Evolutionary conservation across 1,284 basidiomycete species (phyloP).

Genomic region (Cutaneotrichosporon sp.): DNA sequence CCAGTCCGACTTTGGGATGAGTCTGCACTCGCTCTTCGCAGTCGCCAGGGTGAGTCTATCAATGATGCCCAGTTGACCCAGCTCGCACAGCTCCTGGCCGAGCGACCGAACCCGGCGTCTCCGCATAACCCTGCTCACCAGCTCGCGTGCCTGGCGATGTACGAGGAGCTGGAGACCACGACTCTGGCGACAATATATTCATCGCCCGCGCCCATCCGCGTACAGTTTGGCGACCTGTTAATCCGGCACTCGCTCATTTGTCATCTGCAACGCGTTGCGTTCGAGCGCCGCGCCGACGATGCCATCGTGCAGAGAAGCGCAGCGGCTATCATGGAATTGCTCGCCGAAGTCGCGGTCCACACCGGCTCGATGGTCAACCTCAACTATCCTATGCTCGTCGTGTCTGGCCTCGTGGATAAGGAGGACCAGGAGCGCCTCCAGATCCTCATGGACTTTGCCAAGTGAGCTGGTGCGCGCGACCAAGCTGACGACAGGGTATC

Average conservation of each 20-base stretch:
- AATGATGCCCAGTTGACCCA: background rate
- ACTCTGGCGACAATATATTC: slow-evolving; percentile 20
- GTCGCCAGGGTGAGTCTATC: slow-evolving; percentile 12
- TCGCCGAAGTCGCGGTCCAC: slow-evolving; percentile 20
- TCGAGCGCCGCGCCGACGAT: slow-evolving; percentile 12
- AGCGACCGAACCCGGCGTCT: slow-evolving; percentile 7
- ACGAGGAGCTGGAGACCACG: slow-evolving; percentile 20
- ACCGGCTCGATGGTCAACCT: slow-evolving; percentile 24
- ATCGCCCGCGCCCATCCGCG: slow-evolving; percentile 19
- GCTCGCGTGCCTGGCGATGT: slow-evolving; percentile 15
- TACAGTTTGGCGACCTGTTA: slow-evolving; percentile 23
- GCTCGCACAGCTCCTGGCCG: slow-evolving; percentile 21
- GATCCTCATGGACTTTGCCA: slow-evolving; percentile 22
- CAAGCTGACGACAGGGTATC: slow-evolving; percentile 13
- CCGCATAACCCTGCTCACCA: slow-evolving; percentile 9
- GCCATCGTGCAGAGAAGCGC: slow-evolving; percentile 17
- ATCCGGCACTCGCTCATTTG: slow-evolving; percentile 21
- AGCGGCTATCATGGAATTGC: slow-evolving; percentile 18
- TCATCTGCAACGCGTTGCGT: slow-evolving; percentile 18
- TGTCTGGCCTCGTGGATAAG: slow-evolving; percentile 6
- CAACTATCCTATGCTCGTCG: slow-evolving; percentile 21
- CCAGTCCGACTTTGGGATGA: slow-evolving; percentile 21
- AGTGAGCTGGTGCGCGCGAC: slow-evolving; percentile 8
- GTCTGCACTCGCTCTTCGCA: slow-evolving; percentile 16
- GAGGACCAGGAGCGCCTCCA: slow-evolving; percentile 19